A percentile compares a stretch with the other conserved stretches of the same genome.
Evolutionary conservation across 108 stramenopile genomes (phyloP).

Genomic region (Craspedostauros australis): DNA sequence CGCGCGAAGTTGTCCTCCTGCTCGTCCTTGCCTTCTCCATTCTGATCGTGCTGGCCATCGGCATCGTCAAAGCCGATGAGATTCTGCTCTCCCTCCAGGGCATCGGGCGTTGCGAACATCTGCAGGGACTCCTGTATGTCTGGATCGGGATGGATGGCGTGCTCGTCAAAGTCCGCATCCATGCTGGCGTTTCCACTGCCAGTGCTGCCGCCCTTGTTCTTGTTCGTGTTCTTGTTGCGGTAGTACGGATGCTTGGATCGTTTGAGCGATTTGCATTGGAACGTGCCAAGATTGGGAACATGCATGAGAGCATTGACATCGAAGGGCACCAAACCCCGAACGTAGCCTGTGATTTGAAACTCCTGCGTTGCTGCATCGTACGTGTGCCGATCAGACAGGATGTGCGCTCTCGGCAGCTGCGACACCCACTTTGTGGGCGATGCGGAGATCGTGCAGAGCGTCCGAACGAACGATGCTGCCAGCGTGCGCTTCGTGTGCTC

Average conservation of each 20-base stretch:
- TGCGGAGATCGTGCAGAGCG: slow-evolving; percentile 64
- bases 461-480: slow-evolving; percentile 48
- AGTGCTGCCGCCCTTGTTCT: slow-evolving; percentile 7
- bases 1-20: slow-evolving; percentile 40
- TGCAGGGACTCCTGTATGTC: slow-evolving; percentile 66
- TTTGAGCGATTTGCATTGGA: slow-evolving; percentile 45
- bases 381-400: slow-evolving; percentile 53
- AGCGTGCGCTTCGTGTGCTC: slow-evolving; percentile 23
- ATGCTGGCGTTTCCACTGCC: slow-evolving; percentile 3
- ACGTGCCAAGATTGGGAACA: slow-evolving; percentile 89
- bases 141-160: slow-evolving; percentile 32
- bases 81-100: slow-evolving; percentile 96
- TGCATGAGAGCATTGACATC: slow-evolving; percentile 84
- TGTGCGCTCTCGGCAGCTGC: slow-evolving; percentile 58
- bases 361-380: slow-evolving; percentile 53
- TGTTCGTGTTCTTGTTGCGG: slow-evolving; percentile 24
- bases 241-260: slow-evolving; percentile 23
- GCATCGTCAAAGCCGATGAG: slow-evolving; percentile 95
- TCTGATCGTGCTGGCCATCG: slow-evolving; percentile 29
- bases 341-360: slow-evolving; percentile 80
- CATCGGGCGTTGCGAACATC: slow-evolving; percentile 90
- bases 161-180: slow-evolving; percentile 24
- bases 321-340: slow-evolving; percentile 83
- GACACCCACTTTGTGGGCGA: slow-evolving; percentile 73
- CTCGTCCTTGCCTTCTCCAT: slow-evolving; percentile 39